phyloP scores from a whole-genome alignment of 176 grass and related monocot species.

The Coix lacrymajobi region DNA sequence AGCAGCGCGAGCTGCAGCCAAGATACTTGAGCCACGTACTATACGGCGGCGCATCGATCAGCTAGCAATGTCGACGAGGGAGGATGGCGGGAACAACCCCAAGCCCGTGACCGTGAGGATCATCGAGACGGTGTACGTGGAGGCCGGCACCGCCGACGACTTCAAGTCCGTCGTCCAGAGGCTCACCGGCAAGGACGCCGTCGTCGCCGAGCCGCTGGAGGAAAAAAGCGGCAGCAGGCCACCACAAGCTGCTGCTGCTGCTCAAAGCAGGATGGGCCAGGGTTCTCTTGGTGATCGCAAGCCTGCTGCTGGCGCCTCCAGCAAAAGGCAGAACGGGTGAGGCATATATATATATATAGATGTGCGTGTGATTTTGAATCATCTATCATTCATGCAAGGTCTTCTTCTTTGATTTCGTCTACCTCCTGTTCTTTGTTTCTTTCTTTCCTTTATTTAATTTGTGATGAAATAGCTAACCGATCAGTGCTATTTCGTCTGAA shows the following conservation, averaged over 20 bases:
- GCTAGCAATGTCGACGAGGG: conserved; percentile 46
- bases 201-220: not conserved
- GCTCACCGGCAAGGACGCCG: conserved; percentile 47
- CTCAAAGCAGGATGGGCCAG: not conserved
- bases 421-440: not conserved
- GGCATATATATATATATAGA: not conserved
- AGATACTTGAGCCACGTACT: not conserved
- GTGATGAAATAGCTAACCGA: not conserved
- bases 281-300: not conserved
- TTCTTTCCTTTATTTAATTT: not conserved
- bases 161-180: conserved; percentile 73
- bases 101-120: conserved; percentile 50
- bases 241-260: not conserved
- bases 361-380: too few relatives aligned
- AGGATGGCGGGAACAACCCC: not conserved
- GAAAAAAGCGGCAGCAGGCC: too few relatives aligned
- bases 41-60: not conserved
- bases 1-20: not conserved
- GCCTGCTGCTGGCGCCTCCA: not conserved
- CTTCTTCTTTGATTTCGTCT: not conserved
- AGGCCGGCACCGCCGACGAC: conserved; percentile 45
- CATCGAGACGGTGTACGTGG: conserved; percentile 66
- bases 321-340: conserved; percentile 3
- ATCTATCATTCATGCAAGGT: not conserved
- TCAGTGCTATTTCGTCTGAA: not conserved